Conservation (phyloP, 768 basidiomycete species). For the Guyanaporus albipodus region DNA sequence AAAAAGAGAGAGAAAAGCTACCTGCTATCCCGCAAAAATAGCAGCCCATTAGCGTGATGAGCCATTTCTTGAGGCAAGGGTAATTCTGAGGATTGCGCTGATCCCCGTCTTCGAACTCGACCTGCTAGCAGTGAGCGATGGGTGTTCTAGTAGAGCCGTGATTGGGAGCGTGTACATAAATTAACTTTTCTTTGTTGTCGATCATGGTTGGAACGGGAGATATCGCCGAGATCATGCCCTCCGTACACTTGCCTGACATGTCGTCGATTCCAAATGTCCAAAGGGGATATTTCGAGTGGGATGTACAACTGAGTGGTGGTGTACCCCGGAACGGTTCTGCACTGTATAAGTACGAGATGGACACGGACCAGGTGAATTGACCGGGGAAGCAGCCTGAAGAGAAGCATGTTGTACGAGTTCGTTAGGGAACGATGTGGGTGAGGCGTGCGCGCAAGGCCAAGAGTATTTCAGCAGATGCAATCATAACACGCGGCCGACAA, state of each 20-base stretch:
- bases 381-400: not conserved
- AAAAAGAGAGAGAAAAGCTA: not conserved
- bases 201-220: not conserved
- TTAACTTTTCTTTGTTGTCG: slow-evolving; percentile 1
- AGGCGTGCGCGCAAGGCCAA: not conserved
- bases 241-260: slow-evolving; percentile 11
- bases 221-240: not conserved
- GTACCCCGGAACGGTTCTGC: not conserved
- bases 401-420: not conserved
- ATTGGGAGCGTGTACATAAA: slow-evolving; percentile 9
- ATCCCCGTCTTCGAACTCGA: slow-evolving; percentile 39
- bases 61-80: slow-evolving; percentile 39
- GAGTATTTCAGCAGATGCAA: not conserved
- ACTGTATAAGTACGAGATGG: slow-evolving; percentile 14
- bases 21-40: slow-evolving; percentile 24
- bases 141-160: not conserved
- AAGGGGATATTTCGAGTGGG: not conserved
- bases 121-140: slow-evolving; percentile 23
- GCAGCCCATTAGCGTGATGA: slow-evolving; percentile 32
- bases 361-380: not conserved
- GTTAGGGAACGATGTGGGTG: not conserved
- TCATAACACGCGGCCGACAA: not conserved
- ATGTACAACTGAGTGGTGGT: not conserved
- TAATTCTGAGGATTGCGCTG: slow-evolving; percentile 38
- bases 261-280: not conserved